These are phyloP conservation scores for Lactarius vividus DNA, from an alignment of 768 basidiomycete species.

Conservation along the genomic window DNA sequence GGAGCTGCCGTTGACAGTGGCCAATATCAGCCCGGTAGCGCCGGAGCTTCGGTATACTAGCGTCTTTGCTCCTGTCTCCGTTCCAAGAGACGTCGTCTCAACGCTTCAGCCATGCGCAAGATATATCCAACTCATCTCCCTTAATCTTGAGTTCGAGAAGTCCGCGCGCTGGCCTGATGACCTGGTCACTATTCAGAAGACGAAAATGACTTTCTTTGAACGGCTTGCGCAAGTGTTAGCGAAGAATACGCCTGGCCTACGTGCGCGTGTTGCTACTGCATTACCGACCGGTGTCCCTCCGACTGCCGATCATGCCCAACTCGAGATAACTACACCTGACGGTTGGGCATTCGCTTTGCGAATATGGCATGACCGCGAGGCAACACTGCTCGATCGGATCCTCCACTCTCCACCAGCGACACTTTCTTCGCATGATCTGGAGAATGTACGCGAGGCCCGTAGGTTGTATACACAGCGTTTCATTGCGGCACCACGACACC, in stretches of 20 bases:
- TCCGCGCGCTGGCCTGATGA: conserved; percentile 96
- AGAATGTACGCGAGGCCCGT: conserved; percentile 55
- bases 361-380: conserved; percentile 88
- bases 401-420: conserved; percentile 43
- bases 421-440: conserved; percentile 45
- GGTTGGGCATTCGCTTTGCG: conserved; percentile 86
- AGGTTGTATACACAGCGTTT: conserved; percentile 68
- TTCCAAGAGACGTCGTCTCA: conserved; percentile 51
- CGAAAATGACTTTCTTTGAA: conserved; percentile 91
- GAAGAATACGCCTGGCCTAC: conserved; percentile 47
- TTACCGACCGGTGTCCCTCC: conserved; percentile 46
- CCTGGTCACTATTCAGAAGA: conserved; percentile 84
- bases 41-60: conserved; percentile 80
- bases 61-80: conserved; percentile 74
- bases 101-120: conserved; percentile 57
- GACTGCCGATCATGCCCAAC: conserved; percentile 62
- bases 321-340: conserved; percentile 75
- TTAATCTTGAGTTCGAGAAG: conserved; percentile 87
- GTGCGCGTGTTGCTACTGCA: conserved; percentile 58
- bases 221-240: conserved; percentile 67
- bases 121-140: conserved; percentile 65
- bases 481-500: conserved; percentile 78
- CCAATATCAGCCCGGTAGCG: conserved; percentile 72
- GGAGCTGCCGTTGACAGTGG: conserved; percentile 71
- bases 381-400: conserved; percentile 68